A percentile compares a stretch with the other conserved stretches of the same genome.
These are phyloP conservation scores for Thielaviopsis punctulata DNA, from an alignment of 2,329 filamentous ascomycete genomes.

Conservation along the genomic window DNA sequence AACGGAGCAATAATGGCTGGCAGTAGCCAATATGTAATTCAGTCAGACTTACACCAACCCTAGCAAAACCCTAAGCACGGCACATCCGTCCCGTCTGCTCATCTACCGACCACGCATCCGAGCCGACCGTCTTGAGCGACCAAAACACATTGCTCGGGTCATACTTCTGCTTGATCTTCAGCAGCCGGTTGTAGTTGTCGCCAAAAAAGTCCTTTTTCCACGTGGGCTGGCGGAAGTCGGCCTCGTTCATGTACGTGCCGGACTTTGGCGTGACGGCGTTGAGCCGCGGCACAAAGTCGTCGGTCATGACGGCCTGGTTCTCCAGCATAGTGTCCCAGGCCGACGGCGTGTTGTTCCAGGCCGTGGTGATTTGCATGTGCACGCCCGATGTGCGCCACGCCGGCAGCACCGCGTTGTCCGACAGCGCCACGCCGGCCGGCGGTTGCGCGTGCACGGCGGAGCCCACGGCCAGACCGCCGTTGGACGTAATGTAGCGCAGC, in stretches of 20 bases:
- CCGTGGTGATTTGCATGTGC: slow-evolving; percentile 4
- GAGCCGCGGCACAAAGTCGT: slow-evolving; percentile 18
- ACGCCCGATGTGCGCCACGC: slow-evolving; percentile 13
- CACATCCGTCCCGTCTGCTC: slow-evolving; percentile 25
- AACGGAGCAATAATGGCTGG: background rate
- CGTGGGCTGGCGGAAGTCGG: slow-evolving; percentile 26
- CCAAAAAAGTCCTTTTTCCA: slow-evolving; percentile 31
- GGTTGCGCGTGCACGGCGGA: slow-evolving; percentile 19
- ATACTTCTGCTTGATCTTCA: slow-evolving; percentile 31
- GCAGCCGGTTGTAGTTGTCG: slow-evolving; percentile 24
- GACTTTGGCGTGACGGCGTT: slow-evolving; percentile 24
- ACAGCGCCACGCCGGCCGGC: slow-evolving; percentile 15
- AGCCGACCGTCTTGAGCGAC: slow-evolving; percentile 31
- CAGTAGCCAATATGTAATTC: too few species aligned
- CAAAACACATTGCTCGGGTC: slow-evolving; percentile 31
- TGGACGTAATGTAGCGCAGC: slow-evolving; percentile 18
- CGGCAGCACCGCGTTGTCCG: slow-evolving; percentile 14
- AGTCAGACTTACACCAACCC: too few species aligned
- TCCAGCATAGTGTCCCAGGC: slow-evolving; percentile 7
- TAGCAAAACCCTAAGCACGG: slow-evolving; percentile 3
- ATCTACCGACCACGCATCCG: slow-evolving; percentile 29
- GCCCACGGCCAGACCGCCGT: slow-evolving; percentile 21
- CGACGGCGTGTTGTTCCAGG: slow-evolving; percentile 5
- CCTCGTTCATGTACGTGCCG: slow-evolving; percentile 35
- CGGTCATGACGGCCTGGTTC: slow-evolving; percentile 14